Evolutionary conservation across 2,329 filamentous ascomycete species (phyloP).

Genomic region (Zymoseptoria tritici): DNA sequence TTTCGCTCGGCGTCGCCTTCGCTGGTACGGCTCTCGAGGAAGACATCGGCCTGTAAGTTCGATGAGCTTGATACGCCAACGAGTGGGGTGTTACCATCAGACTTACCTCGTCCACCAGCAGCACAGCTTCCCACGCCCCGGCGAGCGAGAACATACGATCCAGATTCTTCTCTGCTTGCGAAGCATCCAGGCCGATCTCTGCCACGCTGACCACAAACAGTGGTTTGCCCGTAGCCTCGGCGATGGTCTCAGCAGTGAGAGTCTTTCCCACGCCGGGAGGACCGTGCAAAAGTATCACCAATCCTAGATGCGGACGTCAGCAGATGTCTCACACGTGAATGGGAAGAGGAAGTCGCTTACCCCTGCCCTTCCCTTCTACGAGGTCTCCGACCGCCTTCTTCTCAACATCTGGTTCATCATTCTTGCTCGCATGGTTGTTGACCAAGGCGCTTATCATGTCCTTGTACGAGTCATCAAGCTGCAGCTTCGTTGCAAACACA

Average conservation of each 20-base stretch:
- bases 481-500: conserved; percentile 2
- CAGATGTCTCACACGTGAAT: too few relatives aligned
- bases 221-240: conserved; percentile 30
- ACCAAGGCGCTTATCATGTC: conserved; percentile 1
- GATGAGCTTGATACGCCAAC: not conserved
- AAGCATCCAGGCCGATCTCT: conserved; percentile 5
- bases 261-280: conserved; percentile 35
- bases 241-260: conserved; percentile 31
- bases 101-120: conserved; percentile 8
- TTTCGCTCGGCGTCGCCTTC: conserved; percentile 69
- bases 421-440: not conserved
- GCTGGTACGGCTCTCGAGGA: conserved; percentile 70
- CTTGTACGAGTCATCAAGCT: conserved; percentile 4
- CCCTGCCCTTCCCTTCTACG: conserved; percentile 9
- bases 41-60: conserved; percentile 51
- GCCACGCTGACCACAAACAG: conserved; percentile 30
- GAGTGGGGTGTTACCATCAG: too few relatives aligned
- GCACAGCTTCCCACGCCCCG: conserved; percentile 8
- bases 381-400: conserved; percentile 1
- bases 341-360: not conserved
- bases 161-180: conserved; percentile 2
- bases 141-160: conserved; percentile 3
- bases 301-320: conserved; percentile 13
- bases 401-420: not conserved
- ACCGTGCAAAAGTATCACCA: conserved; percentile 32